Conservation (phyloP, 2,329 filamentous ascomycete genomes). For the Colletotrichum cuscutae region DNA sequence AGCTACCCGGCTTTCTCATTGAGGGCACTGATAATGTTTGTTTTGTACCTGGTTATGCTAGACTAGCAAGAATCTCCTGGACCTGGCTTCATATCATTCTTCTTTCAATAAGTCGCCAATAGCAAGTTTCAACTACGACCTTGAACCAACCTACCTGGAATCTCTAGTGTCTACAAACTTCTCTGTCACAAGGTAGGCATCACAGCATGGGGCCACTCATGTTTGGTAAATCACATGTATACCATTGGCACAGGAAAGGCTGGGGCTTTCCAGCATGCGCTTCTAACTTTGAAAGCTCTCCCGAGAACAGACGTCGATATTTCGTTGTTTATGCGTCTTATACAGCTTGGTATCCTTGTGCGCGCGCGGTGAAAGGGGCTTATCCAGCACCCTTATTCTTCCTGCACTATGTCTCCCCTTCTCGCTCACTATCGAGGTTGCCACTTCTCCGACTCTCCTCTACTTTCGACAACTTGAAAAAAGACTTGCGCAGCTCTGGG, state of each 20-base stretch:
- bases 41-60: too few relatives aligned
- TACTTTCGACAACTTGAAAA: background rate
- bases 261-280: slow-evolving; percentile 15
- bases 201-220: background rate
- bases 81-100: too few relatives aligned
- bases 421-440: background rate
- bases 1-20: background rate
- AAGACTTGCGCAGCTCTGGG: slow-evolving; percentile 1
- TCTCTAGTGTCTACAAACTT: background rate
- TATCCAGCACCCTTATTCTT: background rate
- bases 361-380: background rate
- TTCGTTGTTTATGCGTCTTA: background rate
- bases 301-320: background rate
- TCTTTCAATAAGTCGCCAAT: too few relatives aligned
- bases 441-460: background rate
- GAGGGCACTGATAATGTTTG: background rate
- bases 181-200: background rate
- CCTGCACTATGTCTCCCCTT: background rate
- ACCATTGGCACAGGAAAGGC: slow-evolving; percentile 25
- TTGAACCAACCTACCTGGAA: too few relatives aligned
- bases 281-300: slow-evolving; percentile 6
- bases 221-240: slow-evolving; percentile 17
- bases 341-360: slow-evolving; percentile 13
- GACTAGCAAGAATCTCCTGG: too few relatives aligned
- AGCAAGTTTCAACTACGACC: too few relatives aligned